Evolutionary conservation across 1,139 yeast species (phyloP).

Genomic region (Saccharomyces hybrid): DNA sequence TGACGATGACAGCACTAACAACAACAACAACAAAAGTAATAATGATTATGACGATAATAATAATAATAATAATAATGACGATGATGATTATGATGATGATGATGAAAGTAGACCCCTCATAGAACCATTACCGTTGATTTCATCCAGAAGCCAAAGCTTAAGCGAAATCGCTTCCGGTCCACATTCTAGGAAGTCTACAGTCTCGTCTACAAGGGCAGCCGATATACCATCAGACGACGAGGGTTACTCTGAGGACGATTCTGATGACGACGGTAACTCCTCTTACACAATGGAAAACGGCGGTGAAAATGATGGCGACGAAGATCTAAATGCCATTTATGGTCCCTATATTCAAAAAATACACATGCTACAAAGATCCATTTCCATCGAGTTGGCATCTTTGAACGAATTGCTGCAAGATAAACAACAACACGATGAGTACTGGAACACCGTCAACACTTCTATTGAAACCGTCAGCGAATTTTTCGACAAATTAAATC

Average conservation of each 20-base stretch:
- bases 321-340: constrained; percentile 30
- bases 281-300: constrained; percentile 21
- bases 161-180: not conserved
- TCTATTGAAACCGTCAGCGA: constrained; percentile 29
- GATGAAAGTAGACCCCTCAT: constrained; percentile 2
- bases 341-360: constrained; percentile 39
- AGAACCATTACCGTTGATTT: not conserved
- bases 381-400: constrained; percentile 52
- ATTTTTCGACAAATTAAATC: constrained; percentile 29
- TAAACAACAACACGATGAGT: constrained; percentile 16
- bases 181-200: not conserved
- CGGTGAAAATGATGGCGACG: constrained; percentile 30
- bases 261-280: constrained; percentile 17
- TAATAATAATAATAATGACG: constrained; percentile 6
- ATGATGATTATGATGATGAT: constrained; percentile 9
- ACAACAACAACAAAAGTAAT: not conserved
- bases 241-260: constrained; percentile 8
- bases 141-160: not conserved
- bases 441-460: constrained; percentile 26
- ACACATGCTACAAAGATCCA: constrained; percentile 46
- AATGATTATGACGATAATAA: constrained; percentile 6
- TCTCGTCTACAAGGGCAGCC: not conserved
- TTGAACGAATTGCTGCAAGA: constrained; percentile 47
- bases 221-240: not conserved
- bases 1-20: constrained; percentile 9